Conservation (phyloP, 345 rosid species). For the Brassica nigra region DNA sequence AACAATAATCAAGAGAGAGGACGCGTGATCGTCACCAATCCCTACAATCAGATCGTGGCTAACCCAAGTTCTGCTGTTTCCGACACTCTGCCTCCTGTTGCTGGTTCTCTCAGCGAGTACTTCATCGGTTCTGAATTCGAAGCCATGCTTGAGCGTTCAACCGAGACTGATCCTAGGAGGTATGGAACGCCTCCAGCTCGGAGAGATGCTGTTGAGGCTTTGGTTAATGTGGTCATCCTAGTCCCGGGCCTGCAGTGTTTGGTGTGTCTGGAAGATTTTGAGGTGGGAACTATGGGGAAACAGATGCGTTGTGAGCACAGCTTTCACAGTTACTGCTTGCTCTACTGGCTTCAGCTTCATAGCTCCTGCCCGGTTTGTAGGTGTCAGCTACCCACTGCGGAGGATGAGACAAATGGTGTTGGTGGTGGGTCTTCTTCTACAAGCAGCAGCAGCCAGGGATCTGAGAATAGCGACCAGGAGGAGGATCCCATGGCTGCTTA, state of each 20-base stretch:
- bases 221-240: constrained; percentile 56
- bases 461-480: no score
- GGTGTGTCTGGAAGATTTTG: constrained; percentile 86
- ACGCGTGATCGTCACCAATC: constrained; percentile 54
- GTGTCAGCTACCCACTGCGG: constrained; percentile 2
- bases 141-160: constrained; percentile 73
- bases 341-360: constrained; percentile 92
- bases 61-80: constrained; percentile 59
- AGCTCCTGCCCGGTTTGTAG: constrained; percentile 93
- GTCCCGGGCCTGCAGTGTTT: constrained; percentile 61
- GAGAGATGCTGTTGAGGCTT: constrained; percentile 74
- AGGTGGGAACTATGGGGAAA: constrained; percentile 59
- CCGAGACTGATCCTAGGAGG: constrained; percentile 81
- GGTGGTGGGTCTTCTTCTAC: no score
- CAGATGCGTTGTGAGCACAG: constrained; percentile 87
- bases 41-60: constrained; percentile 49
- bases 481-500: no score
- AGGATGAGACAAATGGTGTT: neutral
- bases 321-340: constrained; percentile 68
- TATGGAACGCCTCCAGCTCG: constrained; percentile 83
- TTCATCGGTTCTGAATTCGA: constrained; percentile 86
- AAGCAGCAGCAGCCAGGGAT: neutral
- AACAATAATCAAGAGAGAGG: constrained; percentile 17
- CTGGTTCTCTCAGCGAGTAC: constrained; percentile 71
- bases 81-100: constrained; percentile 24